Conservation (phyloP, 2,329 filamentous ascomycete species). For the Aureobasidium sp. region DNA sequence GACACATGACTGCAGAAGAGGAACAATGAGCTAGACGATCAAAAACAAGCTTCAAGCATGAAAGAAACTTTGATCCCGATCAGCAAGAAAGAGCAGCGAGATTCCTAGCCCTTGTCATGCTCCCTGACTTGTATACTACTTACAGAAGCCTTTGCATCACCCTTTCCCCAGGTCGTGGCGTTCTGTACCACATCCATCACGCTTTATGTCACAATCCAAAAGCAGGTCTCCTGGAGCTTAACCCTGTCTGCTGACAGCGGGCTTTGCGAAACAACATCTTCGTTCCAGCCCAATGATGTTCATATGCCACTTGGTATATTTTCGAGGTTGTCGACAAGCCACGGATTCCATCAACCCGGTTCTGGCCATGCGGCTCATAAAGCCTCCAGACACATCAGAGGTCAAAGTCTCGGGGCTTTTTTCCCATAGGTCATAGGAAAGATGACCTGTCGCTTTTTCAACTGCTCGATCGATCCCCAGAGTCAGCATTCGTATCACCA, state of each 20-base stretch:
- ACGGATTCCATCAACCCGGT: neutral
- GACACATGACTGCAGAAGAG: neutral
- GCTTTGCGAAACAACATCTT: neutral
- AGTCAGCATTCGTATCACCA: neutral
- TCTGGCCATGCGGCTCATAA: neutral
- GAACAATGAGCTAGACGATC: neutral
- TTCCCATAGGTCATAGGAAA: neutral
- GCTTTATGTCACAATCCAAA: neutral
- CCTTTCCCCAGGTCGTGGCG: neutral
- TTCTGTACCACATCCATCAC: neutral
- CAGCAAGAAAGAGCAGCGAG: neutral
- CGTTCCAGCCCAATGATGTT: neutral
- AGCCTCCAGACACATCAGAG: neutral
- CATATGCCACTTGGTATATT: neutral
- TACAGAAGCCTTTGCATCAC: neutral
- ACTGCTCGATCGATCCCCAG: neutral
- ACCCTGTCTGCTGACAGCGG: constrained; percentile 2
- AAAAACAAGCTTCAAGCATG: neutral
- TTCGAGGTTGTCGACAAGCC: neutral
- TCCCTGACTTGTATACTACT: neutral
- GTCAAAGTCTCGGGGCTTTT: neutral
- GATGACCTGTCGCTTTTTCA: neutral
- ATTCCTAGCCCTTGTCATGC: neutral
- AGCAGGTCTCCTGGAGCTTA: neutral
- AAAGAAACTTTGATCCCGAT: neutral